Base-by-base conservation (phyloP, 768 basidiomycete genomes). In the Naganishia vishniacii region DNA sequence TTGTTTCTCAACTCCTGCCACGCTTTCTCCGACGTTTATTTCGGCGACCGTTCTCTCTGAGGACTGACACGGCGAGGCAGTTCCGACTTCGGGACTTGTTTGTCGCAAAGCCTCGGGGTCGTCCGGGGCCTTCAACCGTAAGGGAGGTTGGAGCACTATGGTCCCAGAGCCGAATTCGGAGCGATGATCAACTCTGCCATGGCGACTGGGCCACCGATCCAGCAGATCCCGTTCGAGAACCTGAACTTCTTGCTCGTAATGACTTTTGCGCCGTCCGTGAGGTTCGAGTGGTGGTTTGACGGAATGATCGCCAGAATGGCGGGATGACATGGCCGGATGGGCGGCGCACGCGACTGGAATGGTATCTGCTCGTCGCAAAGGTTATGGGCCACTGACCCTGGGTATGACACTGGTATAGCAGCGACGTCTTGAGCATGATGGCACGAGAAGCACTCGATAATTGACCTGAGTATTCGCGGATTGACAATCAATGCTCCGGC, bases 171-270 rank as follows among this genome's bases (percentile, higher is more conserved):
- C 4, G 34, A 16, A 37, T 41, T 12, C 31, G 53, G 6, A 20
- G 1, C 3, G 34, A 37, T 15, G 34, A 15, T 7, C 8, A 37
- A 37, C 15, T 7, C 8, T 15, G 34, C 53, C 23, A 16, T 40
- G 32, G 8, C 32, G 53, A 40, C 53, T 56, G 8, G 53, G 53
- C 37, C 34, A 20, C 2, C 53, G 32, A 40, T 56, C 53, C 20
- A 56, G 53, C 34, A 56, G 32, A 37, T 56, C 53, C 53, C 53
- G 34, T 37, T 56, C 53, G 9, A 56, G 53, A 11, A 56, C 53
- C 23, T 56, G 34, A 8, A 56, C 53, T 40, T 56, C 53, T 34
- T 56, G 3, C 25, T 56, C 53, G 53, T 56, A 56, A 26, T 56
- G 34, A 41, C 37, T 56, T 25, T 20, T 51, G 7, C 32, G 37